Evolutionary conservation across 306 rosid genomes (phyloP), one percentile per base, ranked within the genome.

Genomic region (Prosopis cineraria): DNA sequence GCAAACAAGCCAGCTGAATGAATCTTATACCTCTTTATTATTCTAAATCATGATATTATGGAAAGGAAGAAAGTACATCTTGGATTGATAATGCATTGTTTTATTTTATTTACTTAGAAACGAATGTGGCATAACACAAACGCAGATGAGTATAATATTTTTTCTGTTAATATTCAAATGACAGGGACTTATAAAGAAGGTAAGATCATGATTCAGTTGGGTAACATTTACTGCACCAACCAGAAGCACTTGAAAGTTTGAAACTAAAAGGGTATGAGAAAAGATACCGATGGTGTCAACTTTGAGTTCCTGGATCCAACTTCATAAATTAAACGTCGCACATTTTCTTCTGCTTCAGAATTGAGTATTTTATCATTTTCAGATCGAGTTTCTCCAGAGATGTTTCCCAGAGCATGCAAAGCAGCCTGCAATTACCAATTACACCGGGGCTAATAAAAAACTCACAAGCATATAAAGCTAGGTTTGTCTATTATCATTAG

Each of bases 341-440:
- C 80, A 78, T 80, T 91, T 83, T 88, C 93, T 84, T 95, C 98
- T 12, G 91, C 93, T 79, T 85, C 88, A 72, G 86, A 86, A 77
- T 79, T 79, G 53, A 89, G 89, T 72, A 89, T 27, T 72, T 84
- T 58, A 67, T 64, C 80, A 83, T 84, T 84, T 79, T 84, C 92
- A 10, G 91, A 56, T 53, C 96, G 88, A 68, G 87, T 69, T 87
- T 92, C 98, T 58, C 98, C 98, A 0, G 85, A 81, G 59, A 95
- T 92, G 79, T 91, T 92, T 56, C 87, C 97, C 53, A 95, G 91
- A 73, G 96, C 92, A 85, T 95, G 98, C 87, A 91, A 33, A 80
- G 98, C 98, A 73, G 98, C 95, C 98, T 93, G 79, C 70, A 65
- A 73, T 81, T 60, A 27, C 72, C 76, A 79, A 58, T 53, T 59